Evolutionary conservation across 345 rosid genomes (phyloP).

Genomic region (Gynandropsis gynandra): DNA sequence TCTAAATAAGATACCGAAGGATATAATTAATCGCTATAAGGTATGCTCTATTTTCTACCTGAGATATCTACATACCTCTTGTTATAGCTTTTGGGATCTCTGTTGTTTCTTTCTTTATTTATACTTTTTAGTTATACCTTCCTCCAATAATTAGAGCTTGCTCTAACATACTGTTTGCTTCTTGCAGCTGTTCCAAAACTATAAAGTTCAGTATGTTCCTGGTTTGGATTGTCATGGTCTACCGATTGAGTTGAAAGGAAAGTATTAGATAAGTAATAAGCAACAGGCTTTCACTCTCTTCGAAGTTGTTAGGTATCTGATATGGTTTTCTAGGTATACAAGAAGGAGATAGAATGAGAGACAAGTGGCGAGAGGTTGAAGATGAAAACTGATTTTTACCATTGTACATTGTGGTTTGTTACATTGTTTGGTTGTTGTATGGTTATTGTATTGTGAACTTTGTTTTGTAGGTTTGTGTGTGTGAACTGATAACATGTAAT

Average conservation of each 20-base stretch:
- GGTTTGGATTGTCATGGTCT: conserved; percentile 99
- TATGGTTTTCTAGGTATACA: too few species aligned
- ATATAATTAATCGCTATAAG: conserved; percentile 90
- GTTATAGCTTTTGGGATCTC: background rate
- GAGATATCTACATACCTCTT: conserved; percentile 8
- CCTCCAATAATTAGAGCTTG: conserved; percentile 1
- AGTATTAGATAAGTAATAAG: conserved; percentile 26
- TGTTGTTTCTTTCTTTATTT: background rate
- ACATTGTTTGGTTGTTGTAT: too few species aligned
- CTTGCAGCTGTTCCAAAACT: conserved; percentile 77
- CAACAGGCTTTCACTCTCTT: conserved; percentile 6
- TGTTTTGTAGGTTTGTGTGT: too few species aligned
- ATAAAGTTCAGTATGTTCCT: conserved; percentile 76
- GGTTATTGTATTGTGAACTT: too few species aligned
- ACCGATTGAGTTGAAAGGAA: conserved; percentile 96
- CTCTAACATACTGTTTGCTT: conserved; percentile 15
- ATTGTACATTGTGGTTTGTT: too few species aligned
- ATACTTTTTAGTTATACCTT: conserved; percentile 4
- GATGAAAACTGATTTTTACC: too few species aligned
- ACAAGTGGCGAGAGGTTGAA: too few species aligned
- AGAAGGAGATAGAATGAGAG: too few species aligned
- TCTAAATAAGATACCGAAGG: conserved; percentile 89
- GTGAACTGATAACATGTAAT: too few species aligned
- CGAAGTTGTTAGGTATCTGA: conserved; percentile 13
- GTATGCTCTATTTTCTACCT: conserved; percentile 29